Evolutionary conservation across 2,329 filamentous ascomycete species (phyloP).

Genomic region (Simplicillium sp.): DNA sequence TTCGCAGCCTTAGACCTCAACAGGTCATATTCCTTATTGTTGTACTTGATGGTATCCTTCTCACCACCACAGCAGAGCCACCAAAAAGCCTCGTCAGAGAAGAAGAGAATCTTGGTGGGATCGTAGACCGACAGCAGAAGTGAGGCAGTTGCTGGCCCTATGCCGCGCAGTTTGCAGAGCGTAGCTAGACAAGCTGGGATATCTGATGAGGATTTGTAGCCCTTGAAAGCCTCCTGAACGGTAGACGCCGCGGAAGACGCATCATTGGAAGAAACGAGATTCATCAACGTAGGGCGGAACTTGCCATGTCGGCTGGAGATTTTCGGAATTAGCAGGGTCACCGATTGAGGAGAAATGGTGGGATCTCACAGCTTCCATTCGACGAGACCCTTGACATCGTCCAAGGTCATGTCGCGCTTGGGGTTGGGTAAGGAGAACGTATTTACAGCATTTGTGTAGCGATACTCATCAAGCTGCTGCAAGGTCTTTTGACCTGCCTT

Average conservation of each 20-base stretch:
- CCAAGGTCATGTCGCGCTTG: constrained; percentile 36
- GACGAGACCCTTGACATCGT: constrained; percentile 51
- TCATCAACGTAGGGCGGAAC: constrained; percentile 52
- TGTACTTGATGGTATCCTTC: constrained; percentile 56
- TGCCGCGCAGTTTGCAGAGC: constrained; percentile 56
- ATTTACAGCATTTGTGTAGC: constrained; percentile 44
- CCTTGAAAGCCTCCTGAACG: constrained; percentile 41
- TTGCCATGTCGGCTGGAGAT: constrained; percentile 47
- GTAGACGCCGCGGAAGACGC: constrained; percentile 31
- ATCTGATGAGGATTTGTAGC: constrained; percentile 27
- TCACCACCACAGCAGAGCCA: constrained; percentile 54
- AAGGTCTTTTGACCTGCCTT: constrained; percentile 43
- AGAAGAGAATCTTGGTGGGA: constrained; percentile 55
- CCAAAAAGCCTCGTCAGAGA: constrained; percentile 69
- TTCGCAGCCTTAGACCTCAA: constrained; percentile 34
- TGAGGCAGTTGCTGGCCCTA: constrained; percentile 73
- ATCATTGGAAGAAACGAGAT: constrained; percentile 53
- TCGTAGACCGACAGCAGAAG: constrained; percentile 60
- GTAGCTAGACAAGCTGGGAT: constrained; percentile 38
- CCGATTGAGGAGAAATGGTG: constrained; percentile 1
- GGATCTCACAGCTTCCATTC: constrained; percentile 61
- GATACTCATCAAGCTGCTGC: constrained; percentile 47
- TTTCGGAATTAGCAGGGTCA: constrained; percentile 2
- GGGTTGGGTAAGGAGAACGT: constrained; percentile 28
- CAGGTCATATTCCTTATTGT: constrained; percentile 54